These are phyloP conservation scores for Cyclotella kingstonii DNA, from an alignment of 108 stramenopile genomes.

Conservation along the genomic window DNA sequence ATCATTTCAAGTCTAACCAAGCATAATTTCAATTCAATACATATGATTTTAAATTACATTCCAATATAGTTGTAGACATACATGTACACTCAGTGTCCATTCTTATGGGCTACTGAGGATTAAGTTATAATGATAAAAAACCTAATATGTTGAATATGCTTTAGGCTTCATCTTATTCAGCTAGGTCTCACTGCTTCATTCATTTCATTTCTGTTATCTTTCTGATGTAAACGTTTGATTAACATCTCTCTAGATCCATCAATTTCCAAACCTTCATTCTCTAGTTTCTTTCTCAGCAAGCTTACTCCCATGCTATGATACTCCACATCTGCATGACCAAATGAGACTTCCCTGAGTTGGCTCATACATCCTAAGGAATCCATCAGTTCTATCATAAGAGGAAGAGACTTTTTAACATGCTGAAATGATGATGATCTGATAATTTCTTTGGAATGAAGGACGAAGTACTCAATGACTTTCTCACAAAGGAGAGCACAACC, in stretches of 20 bases:
- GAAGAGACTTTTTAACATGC: constrained; percentile 19
- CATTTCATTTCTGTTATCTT: not conserved
- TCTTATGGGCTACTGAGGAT: too few relatives aligned
- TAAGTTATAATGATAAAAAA: too few relatives aligned
- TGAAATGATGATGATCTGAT: constrained; percentile 2
- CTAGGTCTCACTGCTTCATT: not conserved
- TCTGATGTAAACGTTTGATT: not conserved
- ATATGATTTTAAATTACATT: too few relatives aligned
- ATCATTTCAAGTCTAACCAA: too few relatives aligned
- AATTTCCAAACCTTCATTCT: constrained; percentile 29
- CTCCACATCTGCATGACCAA: constrained; percentile 26
- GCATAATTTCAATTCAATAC: too few relatives aligned
- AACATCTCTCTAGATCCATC: constrained; percentile 45
- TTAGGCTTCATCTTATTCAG: not conserved
- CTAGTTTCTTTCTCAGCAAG: constrained; percentile 24
- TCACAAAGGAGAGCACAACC: constrained; percentile 35
- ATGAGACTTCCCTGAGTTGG: constrained; percentile 1
- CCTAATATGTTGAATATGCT: too few relatives aligned
- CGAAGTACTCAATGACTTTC: constrained; percentile 24
- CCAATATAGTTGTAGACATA: too few relatives aligned
- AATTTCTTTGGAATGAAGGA: constrained; percentile 16
- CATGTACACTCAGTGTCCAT: too few relatives aligned
- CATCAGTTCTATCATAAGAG: constrained; percentile 31
- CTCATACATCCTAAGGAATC: constrained; percentile 18
- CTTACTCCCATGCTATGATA: constrained; percentile 30